These are phyloP conservation scores for Craspedostauros australis DNA, from an alignment of 108 stramenopile species.

Conservation along the genomic window DNA sequence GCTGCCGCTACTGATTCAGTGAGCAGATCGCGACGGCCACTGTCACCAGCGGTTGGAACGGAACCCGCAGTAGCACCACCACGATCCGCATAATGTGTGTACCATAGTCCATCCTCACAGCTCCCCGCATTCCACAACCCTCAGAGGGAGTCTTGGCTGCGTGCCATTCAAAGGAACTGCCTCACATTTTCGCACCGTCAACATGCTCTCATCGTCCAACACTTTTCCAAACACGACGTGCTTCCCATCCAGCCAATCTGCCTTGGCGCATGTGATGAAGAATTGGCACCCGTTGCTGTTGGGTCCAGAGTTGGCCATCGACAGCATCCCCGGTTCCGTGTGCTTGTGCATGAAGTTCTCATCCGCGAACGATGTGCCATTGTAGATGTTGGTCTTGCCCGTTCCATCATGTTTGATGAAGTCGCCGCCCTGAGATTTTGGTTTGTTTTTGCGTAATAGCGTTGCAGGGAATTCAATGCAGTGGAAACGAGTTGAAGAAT, in stretches of 20 bases:
- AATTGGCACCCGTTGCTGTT: conserved; percentile 95
- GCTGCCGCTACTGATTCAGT: no score
- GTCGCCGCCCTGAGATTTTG: conserved; percentile 93
- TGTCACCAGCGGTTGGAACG: neutral
- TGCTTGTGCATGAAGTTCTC: conserved; percentile 93
- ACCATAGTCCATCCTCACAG: conserved; percentile 27
- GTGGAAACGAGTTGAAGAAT: no score
- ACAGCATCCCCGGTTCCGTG: conserved; percentile 81
- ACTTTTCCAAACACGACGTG: conserved; percentile 96
- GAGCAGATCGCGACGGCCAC: no score
- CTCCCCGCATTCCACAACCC: conserved; percentile 78
- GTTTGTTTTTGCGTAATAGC: no score
- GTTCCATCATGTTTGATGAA: conserved; percentile 89
- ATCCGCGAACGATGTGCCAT: conserved; percentile 79
- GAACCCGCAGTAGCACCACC: neutral
- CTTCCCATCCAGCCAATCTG: conserved; percentile 91
- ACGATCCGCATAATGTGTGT: neutral
- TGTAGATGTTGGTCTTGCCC: conserved; percentile 87
- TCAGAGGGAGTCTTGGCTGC: conserved; percentile 63
- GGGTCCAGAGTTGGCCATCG: conserved; percentile 91
- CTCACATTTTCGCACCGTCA: conserved; percentile 82
- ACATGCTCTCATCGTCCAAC: conserved; percentile 87
- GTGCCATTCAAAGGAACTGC: conserved; percentile 74
- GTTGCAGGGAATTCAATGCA: no score
- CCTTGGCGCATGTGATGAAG: conserved; percentile 91